phyloP scores from a whole-genome alignment of 139 green algal species.

The Monoraphidium neglectum region DNA sequence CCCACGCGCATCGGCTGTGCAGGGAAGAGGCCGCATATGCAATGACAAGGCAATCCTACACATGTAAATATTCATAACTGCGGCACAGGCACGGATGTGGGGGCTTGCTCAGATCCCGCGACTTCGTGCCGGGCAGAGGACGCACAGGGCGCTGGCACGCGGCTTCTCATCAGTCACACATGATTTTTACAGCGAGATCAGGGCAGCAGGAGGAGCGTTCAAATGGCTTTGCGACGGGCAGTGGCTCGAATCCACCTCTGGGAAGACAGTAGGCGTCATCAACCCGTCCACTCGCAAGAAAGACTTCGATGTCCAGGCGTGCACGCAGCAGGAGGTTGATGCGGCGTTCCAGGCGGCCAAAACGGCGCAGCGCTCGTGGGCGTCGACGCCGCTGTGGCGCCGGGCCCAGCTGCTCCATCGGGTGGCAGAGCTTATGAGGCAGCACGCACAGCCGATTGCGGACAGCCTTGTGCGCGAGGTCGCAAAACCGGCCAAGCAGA shows the following conservation, averaged over 20 bases:
- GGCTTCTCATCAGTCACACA: no score
- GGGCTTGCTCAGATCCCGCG: no score
- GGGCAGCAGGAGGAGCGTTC: constrained; percentile 47
- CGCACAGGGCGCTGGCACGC: no score
- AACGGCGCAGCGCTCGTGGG: constrained; percentile 84
- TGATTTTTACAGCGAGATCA: constrained; percentile 23
- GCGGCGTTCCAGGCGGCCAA: constrained; percentile 77
- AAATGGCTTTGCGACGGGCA: constrained; percentile 83
- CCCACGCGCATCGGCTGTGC: no score
- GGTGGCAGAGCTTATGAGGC: constrained; percentile 75
- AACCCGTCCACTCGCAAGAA: constrained; percentile 76
- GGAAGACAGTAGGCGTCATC: constrained; percentile 68
- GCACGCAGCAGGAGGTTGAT: constrained; percentile 91
- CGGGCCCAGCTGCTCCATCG: constrained; percentile 82
- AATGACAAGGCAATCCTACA: no score
- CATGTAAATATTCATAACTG: no score
- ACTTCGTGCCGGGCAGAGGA: no score
- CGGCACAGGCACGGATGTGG: no score
- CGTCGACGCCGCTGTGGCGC: constrained; percentile 88
- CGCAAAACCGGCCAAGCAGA: constrained; percentile 90
- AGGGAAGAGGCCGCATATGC: no score
- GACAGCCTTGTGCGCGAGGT: constrained; percentile 90
- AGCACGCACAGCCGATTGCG: constrained; percentile 86
- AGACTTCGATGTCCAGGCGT: constrained; percentile 82
- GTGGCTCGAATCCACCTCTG: constrained; percentile 77